A percentile compares a stretch with the other conserved stretches of the same genome.
Evolutionary conservation across 306 rosid genomes (phyloP).

Genomic region (Acacia acuminata): DNA sequence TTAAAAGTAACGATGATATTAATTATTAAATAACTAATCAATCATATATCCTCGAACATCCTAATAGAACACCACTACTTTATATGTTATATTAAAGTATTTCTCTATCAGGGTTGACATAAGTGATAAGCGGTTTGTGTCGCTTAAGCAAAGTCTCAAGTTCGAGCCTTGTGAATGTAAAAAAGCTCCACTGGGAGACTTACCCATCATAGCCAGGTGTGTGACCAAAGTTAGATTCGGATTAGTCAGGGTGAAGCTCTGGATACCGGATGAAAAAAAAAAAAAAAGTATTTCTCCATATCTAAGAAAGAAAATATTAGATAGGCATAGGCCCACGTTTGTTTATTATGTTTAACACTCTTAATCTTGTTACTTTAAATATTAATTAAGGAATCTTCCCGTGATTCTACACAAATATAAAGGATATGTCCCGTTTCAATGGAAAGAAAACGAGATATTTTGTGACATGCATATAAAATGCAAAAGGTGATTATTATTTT

Average conservation of each 20-base stretch:
- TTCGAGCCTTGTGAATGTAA: too few relatives aligned
- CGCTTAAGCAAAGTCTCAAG: too few relatives aligned
- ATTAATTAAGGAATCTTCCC: conserved; percentile 28
- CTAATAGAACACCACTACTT: conserved; percentile 19
- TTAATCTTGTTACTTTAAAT: background rate
- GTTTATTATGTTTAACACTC: background rate
- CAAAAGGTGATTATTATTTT: background rate
- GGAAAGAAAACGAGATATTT: background rate
- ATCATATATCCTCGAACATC: conserved; percentile 12
- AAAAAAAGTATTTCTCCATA: too few relatives aligned
- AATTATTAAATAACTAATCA: conserved; percentile 1
- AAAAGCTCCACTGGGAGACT: too few relatives aligned
- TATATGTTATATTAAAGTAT: background rate
- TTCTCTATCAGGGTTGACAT: too few relatives aligned
- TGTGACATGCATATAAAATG: background rate
- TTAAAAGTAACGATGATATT: conserved; percentile 11
- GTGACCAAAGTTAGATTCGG: too few relatives aligned
- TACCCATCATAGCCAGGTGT: too few relatives aligned
- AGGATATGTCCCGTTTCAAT: background rate
- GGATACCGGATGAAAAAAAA: too few relatives aligned
- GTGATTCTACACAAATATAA: conserved; percentile 8
- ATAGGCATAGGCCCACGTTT: conserved; percentile 18
- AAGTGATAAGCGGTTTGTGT: too few relatives aligned
- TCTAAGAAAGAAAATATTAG: background rate
- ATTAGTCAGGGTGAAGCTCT: too few relatives aligned